These are phyloP conservation scores for Pyrenula aspistea DNA, from an alignment of 495 filamentous ascomycete genomes.

Conservation along the genomic window DNA sequence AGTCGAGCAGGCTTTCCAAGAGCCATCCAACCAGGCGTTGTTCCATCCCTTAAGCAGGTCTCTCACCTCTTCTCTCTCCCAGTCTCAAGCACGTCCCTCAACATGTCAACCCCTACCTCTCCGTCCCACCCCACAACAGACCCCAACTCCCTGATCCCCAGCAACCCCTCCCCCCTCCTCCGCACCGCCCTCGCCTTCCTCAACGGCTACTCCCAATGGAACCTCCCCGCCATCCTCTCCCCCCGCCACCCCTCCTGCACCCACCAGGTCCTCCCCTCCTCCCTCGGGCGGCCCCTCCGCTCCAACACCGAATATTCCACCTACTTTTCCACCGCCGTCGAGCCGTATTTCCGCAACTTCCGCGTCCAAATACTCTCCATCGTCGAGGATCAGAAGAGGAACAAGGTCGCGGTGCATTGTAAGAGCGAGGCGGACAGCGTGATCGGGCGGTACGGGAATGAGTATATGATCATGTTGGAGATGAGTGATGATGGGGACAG, in stretches of 20 bases:
- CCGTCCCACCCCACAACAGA: conserved; percentile 9
- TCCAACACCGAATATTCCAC: conserved; percentile 2
- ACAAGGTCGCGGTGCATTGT: conserved; percentile 10
- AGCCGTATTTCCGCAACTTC: conserved; percentile 7
- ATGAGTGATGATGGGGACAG: conserved; percentile 17
- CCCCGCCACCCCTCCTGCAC: not conserved
- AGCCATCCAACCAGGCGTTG: no score
- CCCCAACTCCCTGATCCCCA: conserved; percentile 9
- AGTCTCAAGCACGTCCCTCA: no score
- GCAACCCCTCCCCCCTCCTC: conserved; percentile 9
- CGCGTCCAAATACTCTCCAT: conserved; percentile 4
- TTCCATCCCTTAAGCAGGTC: no score
- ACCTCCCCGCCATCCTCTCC: not conserved
- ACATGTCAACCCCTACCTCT: no score
- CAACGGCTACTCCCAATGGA: conserved; percentile 1
- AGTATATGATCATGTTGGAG: conserved; percentile 12
- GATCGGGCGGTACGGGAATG: conserved; percentile 8
- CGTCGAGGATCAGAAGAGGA: conserved; percentile 8
- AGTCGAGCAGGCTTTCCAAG: no score
- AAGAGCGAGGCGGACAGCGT: conserved; percentile 6
- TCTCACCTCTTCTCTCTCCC: no score
- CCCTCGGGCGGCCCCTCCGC: not conserved
- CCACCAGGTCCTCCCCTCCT: not conserved
- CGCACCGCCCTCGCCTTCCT: not conserved
- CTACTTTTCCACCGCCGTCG: conserved; percentile 2